Evolutionary conservation across 1,284 basidiomycete species (phyloP).

Genomic region (Ustilago esculenta): DNA sequence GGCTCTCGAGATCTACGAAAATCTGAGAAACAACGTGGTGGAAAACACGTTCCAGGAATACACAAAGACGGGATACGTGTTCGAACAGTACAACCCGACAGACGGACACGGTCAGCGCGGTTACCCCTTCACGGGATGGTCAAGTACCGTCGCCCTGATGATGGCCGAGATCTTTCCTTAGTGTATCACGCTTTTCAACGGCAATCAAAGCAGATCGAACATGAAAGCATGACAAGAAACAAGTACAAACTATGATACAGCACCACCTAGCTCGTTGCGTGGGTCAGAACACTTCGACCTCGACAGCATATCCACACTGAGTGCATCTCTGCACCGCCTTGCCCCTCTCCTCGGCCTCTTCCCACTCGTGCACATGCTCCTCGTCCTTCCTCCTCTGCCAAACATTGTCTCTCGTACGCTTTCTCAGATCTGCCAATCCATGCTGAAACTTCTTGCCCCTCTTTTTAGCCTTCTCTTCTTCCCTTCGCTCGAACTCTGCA

Average conservation of each 20-base stretch:
- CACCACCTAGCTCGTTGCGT: too few relatives aligned
- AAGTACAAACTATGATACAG: too few relatives aligned
- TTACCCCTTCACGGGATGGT: slow-evolving; percentile 68
- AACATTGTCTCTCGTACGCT: slow-evolving; percentile 58
- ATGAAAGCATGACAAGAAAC: too few relatives aligned
- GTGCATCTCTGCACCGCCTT: slow-evolving; percentile 47
- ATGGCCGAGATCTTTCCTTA: slow-evolving; percentile 62
- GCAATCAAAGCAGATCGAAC: background rate
- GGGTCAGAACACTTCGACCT: slow-evolving; percentile 54
- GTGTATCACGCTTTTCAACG: too few relatives aligned
- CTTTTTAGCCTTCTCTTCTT: slow-evolving; percentile 85
- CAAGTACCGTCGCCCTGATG: slow-evolving; percentile 61
- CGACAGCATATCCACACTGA: slow-evolving; percentile 51
- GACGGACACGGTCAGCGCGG: slow-evolving; percentile 85
- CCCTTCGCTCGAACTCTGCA: slow-evolving; percentile 82
- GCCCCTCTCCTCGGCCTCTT: slow-evolving; percentile 33
- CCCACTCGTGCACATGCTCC: slow-evolving; percentile 61
- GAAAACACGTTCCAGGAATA: slow-evolving; percentile 91
- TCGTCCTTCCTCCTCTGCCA: slow-evolving; percentile 60
- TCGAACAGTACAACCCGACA: slow-evolving; percentile 91
- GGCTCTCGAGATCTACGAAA: slow-evolving; percentile 80
- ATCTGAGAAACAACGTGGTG: slow-evolving; percentile 82
- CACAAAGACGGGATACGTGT: slow-evolving; percentile 87
- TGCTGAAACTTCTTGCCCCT: slow-evolving; percentile 80
- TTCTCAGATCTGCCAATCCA: slow-evolving; percentile 56